Percentiles rank a stretch among this genome's conserved stretches.
phyloP scores from a whole-genome alignment of 2,329 filamentous ascomycete species.

The Aspergillus puulaauensis region DNA sequence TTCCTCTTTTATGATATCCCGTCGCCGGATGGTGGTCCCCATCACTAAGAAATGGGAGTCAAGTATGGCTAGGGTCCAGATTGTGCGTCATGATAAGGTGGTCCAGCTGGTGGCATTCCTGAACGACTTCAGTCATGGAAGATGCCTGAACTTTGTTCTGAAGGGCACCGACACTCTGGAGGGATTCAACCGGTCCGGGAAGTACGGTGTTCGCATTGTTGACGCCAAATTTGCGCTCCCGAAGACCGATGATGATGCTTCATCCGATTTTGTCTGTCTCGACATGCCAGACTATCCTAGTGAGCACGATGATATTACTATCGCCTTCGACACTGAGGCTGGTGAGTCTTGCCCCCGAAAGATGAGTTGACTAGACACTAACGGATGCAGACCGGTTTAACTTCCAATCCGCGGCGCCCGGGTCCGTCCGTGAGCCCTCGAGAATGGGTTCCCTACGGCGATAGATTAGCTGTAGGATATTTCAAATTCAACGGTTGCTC shows the following conservation, averaged over 20 bases:
- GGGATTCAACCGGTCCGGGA: constrained; percentile 61
- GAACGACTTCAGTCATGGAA: constrained; percentile 80
- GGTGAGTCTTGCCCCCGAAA: constrained; percentile 55
- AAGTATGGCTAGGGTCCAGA: constrained; percentile 73
- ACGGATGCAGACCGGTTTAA: constrained; percentile 33
- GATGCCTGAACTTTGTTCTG: constrained; percentile 84
- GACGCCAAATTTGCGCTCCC: constrained; percentile 90
- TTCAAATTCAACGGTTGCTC: not conserved
- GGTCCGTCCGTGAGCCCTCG: constrained; percentile 38
- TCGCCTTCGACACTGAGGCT: constrained; percentile 76
- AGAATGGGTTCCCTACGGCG: constrained; percentile 43
- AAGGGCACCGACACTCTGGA: constrained; percentile 85
- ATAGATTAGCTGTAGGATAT: constrained; percentile 18
- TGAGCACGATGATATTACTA: constrained; percentile 87
- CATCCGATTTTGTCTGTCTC: constrained; percentile 75
- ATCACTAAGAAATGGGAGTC: constrained; percentile 96
- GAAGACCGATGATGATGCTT: constrained; percentile 50
- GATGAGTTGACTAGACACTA: constrained; percentile 2
- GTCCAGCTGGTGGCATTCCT: constrained; percentile 83
- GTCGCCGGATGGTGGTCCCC: constrained; percentile 83
- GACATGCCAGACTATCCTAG: constrained; percentile 86
- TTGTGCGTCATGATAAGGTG: constrained; percentile 73
- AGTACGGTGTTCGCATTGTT: constrained; percentile 73
- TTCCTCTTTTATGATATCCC: constrained; percentile 74
- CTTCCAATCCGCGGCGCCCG: constrained; percentile 40